Evolutionary conservation across 2,329 filamentous ascomycete species (phyloP).

Genomic region (Fusarium secorum): DNA sequence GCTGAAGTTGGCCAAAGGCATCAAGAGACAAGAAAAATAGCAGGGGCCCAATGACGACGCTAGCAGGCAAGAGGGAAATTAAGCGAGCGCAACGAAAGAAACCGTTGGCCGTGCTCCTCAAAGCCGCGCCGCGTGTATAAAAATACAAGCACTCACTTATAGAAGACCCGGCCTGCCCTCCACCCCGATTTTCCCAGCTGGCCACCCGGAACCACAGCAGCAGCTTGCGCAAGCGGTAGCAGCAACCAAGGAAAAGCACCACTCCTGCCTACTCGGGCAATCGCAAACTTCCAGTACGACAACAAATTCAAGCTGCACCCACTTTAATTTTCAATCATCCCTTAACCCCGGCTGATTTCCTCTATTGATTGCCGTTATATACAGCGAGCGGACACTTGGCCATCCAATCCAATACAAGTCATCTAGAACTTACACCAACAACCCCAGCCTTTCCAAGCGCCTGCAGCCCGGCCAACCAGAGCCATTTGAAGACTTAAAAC

Average conservation of each 20-base stretch:
- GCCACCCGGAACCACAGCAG: slow-evolving; percentile 40
- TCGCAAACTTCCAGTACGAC: slow-evolving; percentile 23
- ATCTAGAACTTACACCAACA: slow-evolving; percentile 17
- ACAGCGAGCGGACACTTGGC: slow-evolving; percentile 19
- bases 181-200: slow-evolving; percentile 51
- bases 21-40: slow-evolving; percentile 21
- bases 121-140: slow-evolving; percentile 53
- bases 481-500: slow-evolving; percentile 21
- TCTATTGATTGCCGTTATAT: slow-evolving; percentile 22
- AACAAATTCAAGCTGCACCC: slow-evolving; percentile 19
- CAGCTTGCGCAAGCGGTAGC: slow-evolving; percentile 34
- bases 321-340: slow-evolving; percentile 23
- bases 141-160: slow-evolving; percentile 56
- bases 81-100: slow-evolving; percentile 48
- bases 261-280: slow-evolving; percentile 25
- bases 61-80: slow-evolving; percentile 49
- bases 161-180: slow-evolving; percentile 55
- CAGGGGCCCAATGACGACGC: slow-evolving; percentile 41
- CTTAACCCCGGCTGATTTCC: slow-evolving; percentile 10
- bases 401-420: slow-evolving; percentile 22
- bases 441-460: slow-evolving; percentile 23
- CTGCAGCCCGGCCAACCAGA: slow-evolving; percentile 40
- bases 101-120: slow-evolving; percentile 46
- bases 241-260: slow-evolving; percentile 37
- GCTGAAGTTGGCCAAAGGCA: slow-evolving; percentile 31